phyloP scores from a whole-genome alignment of 1,284 basidiomycete genomes.

The Rhodotorula mucilaginosa region DNA sequence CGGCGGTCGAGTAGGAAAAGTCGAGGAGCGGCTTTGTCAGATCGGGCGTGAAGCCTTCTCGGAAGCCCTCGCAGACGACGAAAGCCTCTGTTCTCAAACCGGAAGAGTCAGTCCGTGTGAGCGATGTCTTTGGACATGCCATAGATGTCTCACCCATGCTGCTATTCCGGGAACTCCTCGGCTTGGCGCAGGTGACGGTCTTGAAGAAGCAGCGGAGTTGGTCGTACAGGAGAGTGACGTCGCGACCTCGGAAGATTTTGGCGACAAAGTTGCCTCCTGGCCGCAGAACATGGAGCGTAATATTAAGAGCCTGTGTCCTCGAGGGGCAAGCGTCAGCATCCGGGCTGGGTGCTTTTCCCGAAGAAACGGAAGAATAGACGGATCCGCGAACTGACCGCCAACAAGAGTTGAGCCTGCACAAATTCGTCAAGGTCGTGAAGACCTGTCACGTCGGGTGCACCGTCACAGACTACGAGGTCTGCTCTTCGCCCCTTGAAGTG shows the following conservation, averaged over 20 bases:
- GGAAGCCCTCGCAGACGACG: slow-evolving; percentile 56
- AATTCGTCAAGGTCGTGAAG: slow-evolving; percentile 60
- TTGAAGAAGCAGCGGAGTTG: slow-evolving; percentile 54
- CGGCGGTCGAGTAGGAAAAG: slow-evolving; percentile 33
- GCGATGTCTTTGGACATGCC: not conserved
- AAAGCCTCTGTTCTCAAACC: slow-evolving; percentile 54
- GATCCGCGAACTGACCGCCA: slow-evolving; percentile 51
- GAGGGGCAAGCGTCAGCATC: not conserved
- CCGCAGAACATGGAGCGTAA: slow-evolving; percentile 56
- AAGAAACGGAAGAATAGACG: not conserved
- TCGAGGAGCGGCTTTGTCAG: slow-evolving; percentile 43
- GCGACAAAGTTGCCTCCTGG: slow-evolving; percentile 57
- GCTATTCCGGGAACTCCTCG: slow-evolving; percentile 47
- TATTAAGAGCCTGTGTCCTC: slow-evolving; percentile 52
- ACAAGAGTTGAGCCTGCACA: slow-evolving; percentile 58
- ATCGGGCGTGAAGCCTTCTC: slow-evolving; percentile 44
- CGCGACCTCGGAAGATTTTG: slow-evolving; percentile 58
- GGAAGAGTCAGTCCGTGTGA: not conserved
- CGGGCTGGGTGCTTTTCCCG: too few species aligned
- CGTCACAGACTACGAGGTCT: slow-evolving; percentile 60
- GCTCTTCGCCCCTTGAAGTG: slow-evolving; percentile 55
- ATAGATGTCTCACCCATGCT: slow-evolving; percentile 41
- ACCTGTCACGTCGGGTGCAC: slow-evolving; percentile 61
- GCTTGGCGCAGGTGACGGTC: slow-evolving; percentile 50
- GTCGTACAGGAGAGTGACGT: slow-evolving; percentile 53